Evolutionary conservation across 2,329 filamentous ascomycete genomes (phyloP).

Genomic region (Aspergillus pseudoglaucus): DNA sequence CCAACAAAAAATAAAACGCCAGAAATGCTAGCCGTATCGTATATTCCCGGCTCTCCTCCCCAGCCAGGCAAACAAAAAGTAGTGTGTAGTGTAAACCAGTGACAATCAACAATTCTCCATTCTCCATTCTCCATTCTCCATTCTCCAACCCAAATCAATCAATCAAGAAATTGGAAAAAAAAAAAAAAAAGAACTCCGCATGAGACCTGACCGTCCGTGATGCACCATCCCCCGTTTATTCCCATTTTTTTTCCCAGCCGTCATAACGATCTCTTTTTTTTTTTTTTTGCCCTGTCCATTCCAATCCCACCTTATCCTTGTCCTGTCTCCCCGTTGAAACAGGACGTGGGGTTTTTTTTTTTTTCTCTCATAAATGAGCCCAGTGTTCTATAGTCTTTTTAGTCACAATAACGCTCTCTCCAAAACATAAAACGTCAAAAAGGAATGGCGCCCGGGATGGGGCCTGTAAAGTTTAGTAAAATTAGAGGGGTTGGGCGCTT

Average conservation of each 20-base stretch:
- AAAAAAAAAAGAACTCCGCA: background rate
- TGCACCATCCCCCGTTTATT: background rate
- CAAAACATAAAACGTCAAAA: too few relatives aligned
- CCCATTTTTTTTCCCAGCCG: too few relatives aligned
- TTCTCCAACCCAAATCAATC: background rate
- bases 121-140: too few relatives aligned
- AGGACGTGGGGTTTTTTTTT: too few relatives aligned
- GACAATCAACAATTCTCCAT: too few relatives aligned
- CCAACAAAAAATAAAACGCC: conserved; percentile 1
- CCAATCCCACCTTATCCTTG: background rate
- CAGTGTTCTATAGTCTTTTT: background rate
- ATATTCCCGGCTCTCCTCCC: background rate
- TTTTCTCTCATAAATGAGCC: background rate
- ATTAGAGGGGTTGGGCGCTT: background rate
- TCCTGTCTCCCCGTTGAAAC: background rate
- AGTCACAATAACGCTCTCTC: too few relatives aligned
- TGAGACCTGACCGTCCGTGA: background rate
- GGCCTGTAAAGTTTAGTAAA: too few relatives aligned
- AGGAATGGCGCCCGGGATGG: too few relatives aligned
- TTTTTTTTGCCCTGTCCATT: background rate
- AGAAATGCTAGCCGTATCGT: background rate
- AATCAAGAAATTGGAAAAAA: too few relatives aligned
- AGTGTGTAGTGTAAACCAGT: too few relatives aligned
- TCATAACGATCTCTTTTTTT: background rate
- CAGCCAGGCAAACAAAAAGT: background rate